Evolutionary conservation across 2,329 filamentous ascomycete genomes (phyloP).

Genomic region (Talaromyces sp.): DNA sequence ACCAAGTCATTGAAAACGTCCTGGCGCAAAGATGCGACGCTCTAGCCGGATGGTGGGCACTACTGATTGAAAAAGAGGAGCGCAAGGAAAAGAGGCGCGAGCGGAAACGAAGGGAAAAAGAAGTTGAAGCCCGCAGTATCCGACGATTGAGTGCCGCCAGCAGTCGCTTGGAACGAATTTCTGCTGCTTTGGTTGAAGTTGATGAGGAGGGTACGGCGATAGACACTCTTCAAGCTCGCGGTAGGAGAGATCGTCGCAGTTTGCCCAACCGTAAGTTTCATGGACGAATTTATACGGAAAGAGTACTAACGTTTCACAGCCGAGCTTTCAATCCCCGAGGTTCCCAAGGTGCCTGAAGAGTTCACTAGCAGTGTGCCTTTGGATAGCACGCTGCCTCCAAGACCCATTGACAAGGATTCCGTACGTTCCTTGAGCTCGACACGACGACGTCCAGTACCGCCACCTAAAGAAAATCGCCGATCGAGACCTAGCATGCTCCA

Average conservation of each 20-base stretch:
- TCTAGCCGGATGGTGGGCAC: conserved; percentile 91
- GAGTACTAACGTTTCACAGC: conserved; percentile 23
- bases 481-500: conserved; percentile 82
- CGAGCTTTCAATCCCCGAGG: conserved; percentile 65
- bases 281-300: not conserved
- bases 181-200: conserved; percentile 70
- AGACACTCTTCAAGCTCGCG: conserved; percentile 64
- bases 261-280: conserved; percentile 43
- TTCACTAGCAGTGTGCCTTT: conserved; percentile 28
- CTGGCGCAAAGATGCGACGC: conserved; percentile 83
- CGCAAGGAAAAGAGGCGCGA: conserved; percentile 78
- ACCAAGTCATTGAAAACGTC: conserved; percentile 91
- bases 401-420: conserved; percentile 69
- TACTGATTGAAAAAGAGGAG: conserved; percentile 90
- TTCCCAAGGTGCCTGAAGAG: conserved; percentile 70
- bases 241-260: conserved; percentile 72
- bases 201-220: conserved; percentile 62
- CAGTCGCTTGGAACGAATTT: conserved; percentile 75
- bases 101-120: conserved; percentile 76
- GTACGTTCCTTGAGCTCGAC: conserved; percentile 73
- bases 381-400: conserved; percentile 48
- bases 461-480: conserved; percentile 78
- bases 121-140: conserved; percentile 73
- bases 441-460: conserved; percentile 70
- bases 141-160: conserved; percentile 84